phyloP scores from a whole-genome alignment of 768 basidiomycete species.

The Gloeostereum incarnatum region DNA sequence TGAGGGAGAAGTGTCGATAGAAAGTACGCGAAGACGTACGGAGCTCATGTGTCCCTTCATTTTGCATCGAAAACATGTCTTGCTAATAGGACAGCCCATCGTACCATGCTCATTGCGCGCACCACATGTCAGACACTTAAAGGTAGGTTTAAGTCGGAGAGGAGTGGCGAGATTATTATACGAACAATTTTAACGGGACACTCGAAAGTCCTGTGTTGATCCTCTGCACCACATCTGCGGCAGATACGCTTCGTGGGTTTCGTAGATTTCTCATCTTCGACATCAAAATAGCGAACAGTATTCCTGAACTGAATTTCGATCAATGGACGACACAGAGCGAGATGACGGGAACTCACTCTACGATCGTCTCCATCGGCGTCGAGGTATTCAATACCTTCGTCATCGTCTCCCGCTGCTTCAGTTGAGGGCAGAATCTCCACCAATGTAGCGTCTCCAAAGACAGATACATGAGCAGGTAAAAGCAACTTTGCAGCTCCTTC shows the following conservation, averaged over 20 bases:
- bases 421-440: constrained; percentile 36
- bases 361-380: constrained; percentile 67
- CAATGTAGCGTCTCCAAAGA: constrained; percentile 34
- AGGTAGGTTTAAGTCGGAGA: constrained; percentile 3
- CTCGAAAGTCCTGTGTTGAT: constrained; percentile 55
- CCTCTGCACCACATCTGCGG: constrained; percentile 72
- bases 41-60: constrained; percentile 78
- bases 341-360: constrained; percentile 27
- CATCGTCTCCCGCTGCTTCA: constrained; percentile 50
- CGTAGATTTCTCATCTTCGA: constrained; percentile 27
- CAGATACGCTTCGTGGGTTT: constrained; percentile 49
- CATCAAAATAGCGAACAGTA: constrained; percentile 60
- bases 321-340: background rate
- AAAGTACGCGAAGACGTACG: constrained; percentile 24
- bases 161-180: constrained; percentile 6
- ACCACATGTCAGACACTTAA: constrained; percentile 74
- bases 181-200: constrained; percentile 69
- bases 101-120: constrained; percentile 73
- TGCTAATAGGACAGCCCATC: constrained; percentile 70
- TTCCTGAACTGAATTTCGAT: constrained; percentile 23
- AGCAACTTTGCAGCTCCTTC: constrained; percentile 23
- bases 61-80: constrained; percentile 71
- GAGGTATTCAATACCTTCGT: constrained; percentile 64
- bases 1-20: background rate
- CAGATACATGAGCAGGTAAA: constrained; percentile 62